Percentiles rank a stretch among this genome's conserved stretches.
These are phyloP conservation scores for Cutaneotrichosporon spelunceum DNA, from an alignment of 1,284 basidiomycete genomes.

Conservation along the genomic window DNA sequence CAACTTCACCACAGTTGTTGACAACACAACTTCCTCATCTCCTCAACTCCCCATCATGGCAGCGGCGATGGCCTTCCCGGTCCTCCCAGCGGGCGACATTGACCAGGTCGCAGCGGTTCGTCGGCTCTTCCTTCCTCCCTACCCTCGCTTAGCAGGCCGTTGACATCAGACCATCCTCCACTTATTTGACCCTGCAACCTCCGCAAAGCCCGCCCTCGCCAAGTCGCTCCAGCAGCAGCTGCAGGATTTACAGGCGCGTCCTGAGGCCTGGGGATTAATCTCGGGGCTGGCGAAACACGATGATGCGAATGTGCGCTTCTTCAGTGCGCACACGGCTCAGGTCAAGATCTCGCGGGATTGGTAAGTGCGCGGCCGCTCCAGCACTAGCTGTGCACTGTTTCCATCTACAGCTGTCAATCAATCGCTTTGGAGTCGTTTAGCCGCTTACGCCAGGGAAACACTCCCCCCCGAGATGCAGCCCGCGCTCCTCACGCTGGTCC, in stretches of 20 bases:
- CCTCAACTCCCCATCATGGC: not conserved
- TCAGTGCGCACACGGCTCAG: constrained; percentile 83
- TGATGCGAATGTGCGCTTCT: constrained; percentile 82
- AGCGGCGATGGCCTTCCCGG: constrained; percentile 29
- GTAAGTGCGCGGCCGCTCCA: constrained; percentile 55
- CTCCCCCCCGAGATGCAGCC: constrained; percentile 45
- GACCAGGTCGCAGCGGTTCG: constrained; percentile 40
- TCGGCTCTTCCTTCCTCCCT: not conserved
- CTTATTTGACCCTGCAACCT: constrained; percentile 40
- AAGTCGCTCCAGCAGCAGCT: constrained; percentile 48
- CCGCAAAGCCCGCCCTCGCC: constrained; percentile 38
- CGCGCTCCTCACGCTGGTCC: constrained; percentile 41
- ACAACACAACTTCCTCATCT: constrained; percentile 1
- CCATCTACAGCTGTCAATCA: not conserved
- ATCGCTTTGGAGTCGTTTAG: not conserved
- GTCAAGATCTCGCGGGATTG: constrained; percentile 87
- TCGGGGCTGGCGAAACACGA: constrained; percentile 45
- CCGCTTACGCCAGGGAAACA: constrained; percentile 38
- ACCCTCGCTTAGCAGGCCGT: not conserved
- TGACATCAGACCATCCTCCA: constrained; percentile 41
- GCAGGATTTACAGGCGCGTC: constrained; percentile 43
- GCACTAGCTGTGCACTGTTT: not conserved
- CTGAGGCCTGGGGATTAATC: constrained; percentile 51
- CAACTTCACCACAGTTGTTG: not conserved
- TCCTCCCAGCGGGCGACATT: constrained; percentile 36